Percentiles rank a stretch among this genome's conserved stretches.
phyloP scores from a whole-genome alignment of 768 basidiomycete species.

The Ramaria rubella region DNA sequence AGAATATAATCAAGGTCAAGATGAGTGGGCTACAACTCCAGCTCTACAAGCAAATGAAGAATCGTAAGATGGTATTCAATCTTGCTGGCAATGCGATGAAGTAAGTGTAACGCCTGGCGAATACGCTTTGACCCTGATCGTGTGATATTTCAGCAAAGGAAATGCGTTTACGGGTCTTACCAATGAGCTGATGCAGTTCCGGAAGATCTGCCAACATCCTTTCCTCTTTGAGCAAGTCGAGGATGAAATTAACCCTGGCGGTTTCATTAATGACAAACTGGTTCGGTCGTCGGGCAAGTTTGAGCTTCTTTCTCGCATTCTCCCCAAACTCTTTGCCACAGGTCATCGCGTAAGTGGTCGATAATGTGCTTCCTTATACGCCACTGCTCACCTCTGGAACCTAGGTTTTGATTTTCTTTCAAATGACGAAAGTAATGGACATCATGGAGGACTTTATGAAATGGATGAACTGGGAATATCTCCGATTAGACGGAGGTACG shows the following conservation, averaged over 20 bases:
- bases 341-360: conserved; percentile 68
- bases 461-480: conserved; percentile 78
- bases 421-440: conserved; percentile 99
- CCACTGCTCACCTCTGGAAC: background rate
- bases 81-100: conserved; percentile 77
- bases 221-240: conserved; percentile 95
- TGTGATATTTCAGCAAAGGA: conserved; percentile 41
- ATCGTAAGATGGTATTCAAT: conserved; percentile 73
- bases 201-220: conserved; percentile 98
- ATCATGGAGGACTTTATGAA: conserved; percentile 95
- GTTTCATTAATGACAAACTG: conserved; percentile 77
- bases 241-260: conserved; percentile 82
- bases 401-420: conserved; percentile 98
- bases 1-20: conserved; percentile 94
- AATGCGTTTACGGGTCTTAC: conserved; percentile 83
- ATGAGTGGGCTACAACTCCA: conserved; percentile 91
- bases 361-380: conserved; percentile 7
- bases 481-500: conserved; percentile 93
- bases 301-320: conserved; percentile 80
- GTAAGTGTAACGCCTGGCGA: conserved; percentile 43
- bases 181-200: conserved; percentile 95
- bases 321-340: conserved; percentile 91
- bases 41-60: conserved; percentile 96
- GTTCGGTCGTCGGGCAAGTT: conserved; percentile 89
- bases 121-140: conserved; percentile 1